Conservation (phyloP, 2,329 filamentous ascomycete species). For the Aureobasidium sp. region DNA sequence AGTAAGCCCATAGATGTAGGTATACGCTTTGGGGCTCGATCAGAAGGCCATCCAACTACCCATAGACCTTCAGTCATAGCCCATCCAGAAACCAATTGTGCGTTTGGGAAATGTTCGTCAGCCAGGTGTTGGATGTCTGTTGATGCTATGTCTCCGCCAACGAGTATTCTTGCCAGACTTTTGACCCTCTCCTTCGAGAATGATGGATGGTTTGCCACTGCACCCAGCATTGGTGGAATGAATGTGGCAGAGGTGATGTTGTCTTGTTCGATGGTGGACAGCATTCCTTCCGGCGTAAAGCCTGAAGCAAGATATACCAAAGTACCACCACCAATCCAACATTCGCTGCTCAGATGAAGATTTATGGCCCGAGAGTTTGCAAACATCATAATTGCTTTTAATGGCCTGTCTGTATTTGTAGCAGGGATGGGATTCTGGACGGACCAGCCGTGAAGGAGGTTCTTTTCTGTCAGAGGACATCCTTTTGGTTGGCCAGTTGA, state of each 20-base stretch:
- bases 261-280: not conserved
- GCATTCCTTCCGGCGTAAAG: not conserved
- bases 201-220: not conserved
- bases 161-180: not conserved
- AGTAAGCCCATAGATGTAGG: not conserved
- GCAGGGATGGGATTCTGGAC: not conserved
- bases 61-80: constrained; percentile 3
- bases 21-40: not conserved
- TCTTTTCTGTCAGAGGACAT: not conserved
- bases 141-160: not conserved
- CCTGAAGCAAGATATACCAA: not conserved
- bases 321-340: not conserved
- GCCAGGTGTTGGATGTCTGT: not conserved
- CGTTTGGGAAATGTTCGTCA: not conserved
- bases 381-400: not conserved
- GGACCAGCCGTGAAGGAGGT: not conserved
- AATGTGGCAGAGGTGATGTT: not conserved
- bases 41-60: not conserved
- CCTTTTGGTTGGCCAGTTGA: constrained; percentile 10
- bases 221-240: not conserved
- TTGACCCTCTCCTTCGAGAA: not conserved
- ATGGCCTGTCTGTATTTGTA: too few species aligned
- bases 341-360: not conserved
- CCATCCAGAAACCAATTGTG: not conserved
- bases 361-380: constrained; percentile 6